Conservation (phyloP, 2,329 filamentous ascomycete genomes). For the Ophiocordyceps sinensis region DNA sequence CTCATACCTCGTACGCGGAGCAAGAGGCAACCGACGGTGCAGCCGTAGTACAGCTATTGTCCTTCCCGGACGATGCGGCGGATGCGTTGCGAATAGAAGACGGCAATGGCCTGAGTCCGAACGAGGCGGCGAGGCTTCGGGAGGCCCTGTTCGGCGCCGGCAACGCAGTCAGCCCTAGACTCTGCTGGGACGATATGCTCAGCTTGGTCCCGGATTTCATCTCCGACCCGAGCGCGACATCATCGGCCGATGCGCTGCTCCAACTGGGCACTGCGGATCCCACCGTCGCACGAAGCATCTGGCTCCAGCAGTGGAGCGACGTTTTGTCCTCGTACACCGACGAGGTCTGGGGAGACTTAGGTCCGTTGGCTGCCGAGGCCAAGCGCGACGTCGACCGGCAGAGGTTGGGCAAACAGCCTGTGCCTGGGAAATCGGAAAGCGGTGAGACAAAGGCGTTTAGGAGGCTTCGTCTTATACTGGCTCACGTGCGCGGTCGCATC, state of each 20-base stretch:
- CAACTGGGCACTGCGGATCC: constrained; percentile 25
- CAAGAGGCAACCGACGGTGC: constrained; percentile 16
- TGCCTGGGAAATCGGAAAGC: neutral
- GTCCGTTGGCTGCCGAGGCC: constrained; percentile 40
- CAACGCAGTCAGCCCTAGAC: neutral
- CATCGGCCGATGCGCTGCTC: constrained; percentile 6
- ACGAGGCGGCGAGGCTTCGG: constrained; percentile 18
- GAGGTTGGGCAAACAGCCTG: neutral
- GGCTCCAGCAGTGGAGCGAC: constrained; percentile 40
- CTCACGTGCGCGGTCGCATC: constrained; percentile 18
- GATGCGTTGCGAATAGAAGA: constrained; percentile 8
- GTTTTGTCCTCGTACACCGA: constrained; percentile 45
- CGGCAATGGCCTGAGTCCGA: constrained; percentile 12
- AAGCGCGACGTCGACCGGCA: constrained; percentile 35
- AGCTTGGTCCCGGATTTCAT: constrained; percentile 36
- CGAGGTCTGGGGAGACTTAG: constrained; percentile 54
- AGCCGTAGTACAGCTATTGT: constrained; percentile 22
- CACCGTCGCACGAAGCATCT: constrained; percentile 25
- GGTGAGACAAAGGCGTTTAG: constrained; percentile 15
- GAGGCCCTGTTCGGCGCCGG: constrained; percentile 20
- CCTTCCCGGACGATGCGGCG: constrained; percentile 9
- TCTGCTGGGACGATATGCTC: constrained; percentile 29
- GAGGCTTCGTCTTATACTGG: constrained; percentile 21
- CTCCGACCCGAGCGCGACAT: constrained; percentile 6
- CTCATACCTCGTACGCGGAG: constrained; percentile 11